phyloP scores from a whole-genome alignment of 495 filamentous ascomycete genomes.

The Aspergillus panamensis region DNA sequence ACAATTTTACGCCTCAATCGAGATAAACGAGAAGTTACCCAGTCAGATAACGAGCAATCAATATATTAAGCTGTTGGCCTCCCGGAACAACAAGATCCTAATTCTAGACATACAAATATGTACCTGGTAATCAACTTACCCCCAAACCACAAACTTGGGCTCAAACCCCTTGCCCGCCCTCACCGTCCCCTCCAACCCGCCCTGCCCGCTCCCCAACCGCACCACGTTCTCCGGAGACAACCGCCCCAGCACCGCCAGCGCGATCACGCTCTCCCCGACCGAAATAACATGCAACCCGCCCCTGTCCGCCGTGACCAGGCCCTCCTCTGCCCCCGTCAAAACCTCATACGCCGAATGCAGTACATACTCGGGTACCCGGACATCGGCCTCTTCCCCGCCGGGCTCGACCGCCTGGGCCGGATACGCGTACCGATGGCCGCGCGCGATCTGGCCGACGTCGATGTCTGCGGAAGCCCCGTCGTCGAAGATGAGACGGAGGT shows the following conservation, averaged over 20 bases:
- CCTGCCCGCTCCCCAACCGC: conserved; percentile 16
- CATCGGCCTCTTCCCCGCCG: neutral
- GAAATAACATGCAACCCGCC: conserved; percentile 28
- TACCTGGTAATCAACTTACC: conserved; percentile 1
- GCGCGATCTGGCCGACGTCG: conserved; percentile 33
- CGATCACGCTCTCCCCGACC: conserved; percentile 15
- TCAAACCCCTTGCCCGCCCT: conserved; percentile 25
- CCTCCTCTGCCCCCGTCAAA: neutral
- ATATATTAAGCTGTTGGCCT: neutral
- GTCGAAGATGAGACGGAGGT: conserved; percentile 20
- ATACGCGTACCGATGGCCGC: conserved; percentile 33
- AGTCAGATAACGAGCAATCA: too few species aligned
- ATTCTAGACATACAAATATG: neutral
- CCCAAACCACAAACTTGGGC: conserved; percentile 31
- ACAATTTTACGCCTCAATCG: too few species aligned
- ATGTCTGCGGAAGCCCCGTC: conserved; percentile 17
- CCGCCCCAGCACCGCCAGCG: conserved; percentile 29
- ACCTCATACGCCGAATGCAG: conserved; percentile 15
- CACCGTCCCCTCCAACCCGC: conserved; percentile 5
- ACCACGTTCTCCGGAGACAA: conserved; percentile 35
- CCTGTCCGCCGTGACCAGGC: conserved; percentile 18
- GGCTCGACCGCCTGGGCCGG: neutral
- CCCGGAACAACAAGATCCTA: conserved; percentile 31
- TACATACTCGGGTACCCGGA: neutral
- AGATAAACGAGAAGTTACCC: too few species aligned